Conservation (phyloP, 805 yeast genomes). For the Suhomyces sp. region DNA sequence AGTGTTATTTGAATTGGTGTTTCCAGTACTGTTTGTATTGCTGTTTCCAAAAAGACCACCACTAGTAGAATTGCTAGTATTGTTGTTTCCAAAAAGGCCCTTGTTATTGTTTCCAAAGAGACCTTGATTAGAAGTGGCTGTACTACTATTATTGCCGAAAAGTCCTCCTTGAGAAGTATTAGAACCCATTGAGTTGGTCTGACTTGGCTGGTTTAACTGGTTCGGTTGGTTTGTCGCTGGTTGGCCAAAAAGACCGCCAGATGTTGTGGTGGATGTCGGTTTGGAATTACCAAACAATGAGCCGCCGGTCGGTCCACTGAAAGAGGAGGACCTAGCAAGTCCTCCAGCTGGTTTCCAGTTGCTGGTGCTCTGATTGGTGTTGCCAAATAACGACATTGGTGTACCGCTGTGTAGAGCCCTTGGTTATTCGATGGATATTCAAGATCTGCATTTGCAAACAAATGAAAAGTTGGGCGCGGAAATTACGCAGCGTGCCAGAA, state of each 20-base stretch:
- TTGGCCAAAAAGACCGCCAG: conserved; percentile 6
- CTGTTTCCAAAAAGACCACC: conserved; percentile 4
- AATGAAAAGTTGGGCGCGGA: neutral
- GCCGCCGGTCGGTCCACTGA: conserved; percentile 13
- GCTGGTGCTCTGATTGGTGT: conserved; percentile 9
- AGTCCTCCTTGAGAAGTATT: conserved; percentile 1
- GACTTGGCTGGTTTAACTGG: neutral
- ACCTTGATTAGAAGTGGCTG: neutral
- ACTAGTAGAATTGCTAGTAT: neutral
- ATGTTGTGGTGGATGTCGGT: conserved; percentile 4
- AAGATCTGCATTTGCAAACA: neutral
- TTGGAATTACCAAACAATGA: conserved; percentile 19
- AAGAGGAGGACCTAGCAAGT: conserved; percentile 20
- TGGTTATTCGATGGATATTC: neutral
- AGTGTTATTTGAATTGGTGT: neutral
- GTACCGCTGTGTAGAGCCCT: neutral
- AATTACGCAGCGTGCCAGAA: neutral
- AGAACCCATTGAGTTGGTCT: neutral
- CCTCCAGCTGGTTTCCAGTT: conserved; percentile 22
- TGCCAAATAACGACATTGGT: conserved; percentile 10
- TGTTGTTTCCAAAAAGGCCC: conserved; percentile 4
- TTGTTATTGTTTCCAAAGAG: conserved; percentile 3
- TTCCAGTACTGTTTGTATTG: conserved; percentile 3
- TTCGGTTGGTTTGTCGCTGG: neutral
- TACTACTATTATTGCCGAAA: neutral